phyloP scores from a whole-genome alignment of 2,329 filamentous ascomycete species.

The Triangularia setosa region DNA sequence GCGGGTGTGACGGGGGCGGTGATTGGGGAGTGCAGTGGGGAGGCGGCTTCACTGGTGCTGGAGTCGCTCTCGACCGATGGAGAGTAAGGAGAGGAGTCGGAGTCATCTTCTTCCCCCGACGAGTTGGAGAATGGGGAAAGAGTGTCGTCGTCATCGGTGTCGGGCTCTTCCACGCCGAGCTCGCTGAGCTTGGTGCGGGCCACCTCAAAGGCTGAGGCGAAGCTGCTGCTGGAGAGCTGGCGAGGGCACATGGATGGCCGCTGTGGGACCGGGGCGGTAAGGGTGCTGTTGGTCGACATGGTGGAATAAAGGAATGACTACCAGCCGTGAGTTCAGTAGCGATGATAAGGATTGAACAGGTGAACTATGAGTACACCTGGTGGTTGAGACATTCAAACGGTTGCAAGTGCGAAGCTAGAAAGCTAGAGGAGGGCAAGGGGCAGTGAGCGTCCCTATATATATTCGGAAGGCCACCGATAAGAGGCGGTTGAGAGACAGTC shows the following conservation, averaged over 20 bases:
- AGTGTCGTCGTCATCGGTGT: constrained; percentile 21
- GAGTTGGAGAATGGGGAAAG: constrained; percentile 15
- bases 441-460: constrained; percentile 8
- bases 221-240: constrained; percentile 31
- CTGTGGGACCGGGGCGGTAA: constrained; percentile 15
- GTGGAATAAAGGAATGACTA: constrained; percentile 13
- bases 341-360: constrained; percentile 5
- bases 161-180: constrained; percentile 18
- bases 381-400: constrained; percentile 2
- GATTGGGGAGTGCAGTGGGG: constrained; percentile 33
- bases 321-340: background rate
- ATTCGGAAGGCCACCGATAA: constrained; percentile 11
- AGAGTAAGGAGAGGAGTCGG: constrained; percentile 2
- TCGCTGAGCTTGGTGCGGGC: constrained; percentile 30
- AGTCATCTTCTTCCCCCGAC: constrained; percentile 12
- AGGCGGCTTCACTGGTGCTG: constrained; percentile 3
- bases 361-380: constrained; percentile 7
- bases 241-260: constrained; percentile 29
- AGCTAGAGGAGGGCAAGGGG: background rate
- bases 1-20: constrained; percentile 31
- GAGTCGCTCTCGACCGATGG: constrained; percentile 11
- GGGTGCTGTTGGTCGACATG: constrained; percentile 21
- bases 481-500: background rate
- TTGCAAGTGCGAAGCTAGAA: background rate
- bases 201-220: constrained; percentile 33